A percentile compares a stretch with the other conserved stretches of the same genome.
Evolutionary conservation across 257 asterid species (phyloP).

Genomic region (Orobanche coerulescens): DNA sequence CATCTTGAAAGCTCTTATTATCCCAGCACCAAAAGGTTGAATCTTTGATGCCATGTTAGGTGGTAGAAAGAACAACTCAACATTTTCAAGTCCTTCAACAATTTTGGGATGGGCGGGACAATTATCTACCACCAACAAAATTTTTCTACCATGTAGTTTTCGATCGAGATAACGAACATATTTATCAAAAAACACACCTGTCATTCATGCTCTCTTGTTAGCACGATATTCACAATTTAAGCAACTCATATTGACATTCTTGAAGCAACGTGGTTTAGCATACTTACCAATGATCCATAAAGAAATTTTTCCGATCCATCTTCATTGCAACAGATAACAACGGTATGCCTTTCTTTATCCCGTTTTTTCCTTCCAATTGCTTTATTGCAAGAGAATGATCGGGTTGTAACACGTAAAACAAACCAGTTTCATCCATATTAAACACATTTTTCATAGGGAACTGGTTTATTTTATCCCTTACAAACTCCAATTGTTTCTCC

Average conservation of each 20-base stretch:
- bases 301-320: neutral
- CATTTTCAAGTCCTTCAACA: too few relatives aligned
- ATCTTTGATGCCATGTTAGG: neutral
- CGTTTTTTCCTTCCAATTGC: constrained; percentile 7
- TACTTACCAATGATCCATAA: neutral
- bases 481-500: too few relatives aligned
- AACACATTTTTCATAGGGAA: too few relatives aligned
- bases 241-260: constrained; percentile 1
- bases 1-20: too few relatives aligned
- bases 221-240: neutral
- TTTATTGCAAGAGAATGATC: neutral
- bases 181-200: neutral
- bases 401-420: constrained; percentile 1
- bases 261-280: constrained; percentile 15
- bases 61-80: neutral
- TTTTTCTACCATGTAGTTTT: too few relatives aligned
- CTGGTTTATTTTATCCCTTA: too few relatives aligned
- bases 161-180: too few relatives aligned
- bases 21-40: neutral
- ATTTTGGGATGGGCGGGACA: too few relatives aligned
- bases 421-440: too few relatives aligned
- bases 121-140: too few relatives aligned
- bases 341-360: neutral
- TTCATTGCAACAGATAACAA: neutral
- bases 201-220: constrained; percentile 15